Percentiles rank a stretch among this genome's conserved stretches.
These are phyloP conservation scores for Russula dissimulans DNA, from an alignment of 768 basidiomycete species.

Conservation along the genomic window DNA sequence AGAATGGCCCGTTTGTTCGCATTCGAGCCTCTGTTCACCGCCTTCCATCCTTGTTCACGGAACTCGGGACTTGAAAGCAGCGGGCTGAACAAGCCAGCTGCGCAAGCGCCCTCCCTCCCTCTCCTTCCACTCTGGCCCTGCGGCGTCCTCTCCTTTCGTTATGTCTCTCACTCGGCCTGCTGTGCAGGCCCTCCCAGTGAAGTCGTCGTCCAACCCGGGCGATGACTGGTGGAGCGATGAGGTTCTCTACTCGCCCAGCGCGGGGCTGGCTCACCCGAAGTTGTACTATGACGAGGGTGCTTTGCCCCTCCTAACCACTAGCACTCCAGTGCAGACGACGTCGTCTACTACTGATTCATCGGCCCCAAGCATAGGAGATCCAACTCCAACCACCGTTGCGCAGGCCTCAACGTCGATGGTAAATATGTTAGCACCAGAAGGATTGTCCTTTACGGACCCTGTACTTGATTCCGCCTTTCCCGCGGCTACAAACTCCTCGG, in stretches of 20 bases:
- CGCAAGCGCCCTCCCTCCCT: neutral
- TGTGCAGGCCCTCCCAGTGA: constrained; percentile 8
- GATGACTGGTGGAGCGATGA: neutral
- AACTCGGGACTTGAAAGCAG: neutral
- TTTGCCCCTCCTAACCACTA: neutral
- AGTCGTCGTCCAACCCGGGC: neutral
- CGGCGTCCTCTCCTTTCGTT: neutral
- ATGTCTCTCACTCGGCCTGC: constrained; percentile 11
- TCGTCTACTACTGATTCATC: neutral
- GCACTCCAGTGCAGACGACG: neutral
- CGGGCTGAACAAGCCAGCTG: neutral
- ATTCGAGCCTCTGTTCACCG: neutral
- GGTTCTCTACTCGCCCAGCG: neutral
- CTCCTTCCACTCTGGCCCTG: constrained; percentile 9
- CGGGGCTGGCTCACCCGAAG: neutral
- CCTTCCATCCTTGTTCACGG: neutral
- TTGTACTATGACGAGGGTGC: neutral
- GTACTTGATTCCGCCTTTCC: neutral
- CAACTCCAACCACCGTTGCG: neutral
- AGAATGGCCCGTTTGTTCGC: neutral
- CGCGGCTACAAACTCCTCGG: neutral
- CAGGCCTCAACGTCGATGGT: neutral
- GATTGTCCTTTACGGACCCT: neutral
- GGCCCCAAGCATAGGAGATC: neutral
- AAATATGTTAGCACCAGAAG: neutral